These are phyloP conservation scores for Candida vaughaniae DNA, from an alignment of 805 yeast genomes.

Conservation along the genomic window DNA sequence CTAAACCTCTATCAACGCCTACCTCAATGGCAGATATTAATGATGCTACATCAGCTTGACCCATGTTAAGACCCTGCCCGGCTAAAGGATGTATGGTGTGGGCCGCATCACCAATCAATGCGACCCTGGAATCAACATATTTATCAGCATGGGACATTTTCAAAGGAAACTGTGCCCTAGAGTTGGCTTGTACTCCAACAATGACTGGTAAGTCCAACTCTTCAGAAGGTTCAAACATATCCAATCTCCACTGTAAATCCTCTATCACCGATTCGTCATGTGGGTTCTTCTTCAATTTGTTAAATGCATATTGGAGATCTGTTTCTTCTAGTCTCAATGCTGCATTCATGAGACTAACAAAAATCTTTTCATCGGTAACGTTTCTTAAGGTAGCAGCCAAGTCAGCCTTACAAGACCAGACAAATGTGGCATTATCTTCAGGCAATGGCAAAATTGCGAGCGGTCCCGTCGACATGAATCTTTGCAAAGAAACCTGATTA, in stretches of 20 bases:
- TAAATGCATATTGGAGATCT: constrained; percentile 72
- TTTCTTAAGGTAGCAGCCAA: constrained; percentile 61
- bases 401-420: constrained; percentile 87
- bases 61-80: constrained; percentile 98
- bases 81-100: constrained; percentile 97
- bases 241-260: constrained; percentile 70
- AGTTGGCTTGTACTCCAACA: constrained; percentile 52
- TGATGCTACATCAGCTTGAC: constrained; percentile 84
- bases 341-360: constrained; percentile 76
- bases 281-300: constrained; percentile 34
- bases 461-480: constrained; percentile 90
- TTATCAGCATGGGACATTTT: constrained; percentile 87
- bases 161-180: constrained; percentile 88
- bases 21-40: constrained; percentile 66
- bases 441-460: constrained; percentile 89
- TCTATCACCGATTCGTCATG: constrained; percentile 51
- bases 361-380: constrained; percentile 54
- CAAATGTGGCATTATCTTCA: constrained; percentile 81
- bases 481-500: constrained; percentile 83
- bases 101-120: constrained; percentile 97
- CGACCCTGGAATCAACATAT: constrained; percentile 80
- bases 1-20: constrained; percentile 77
- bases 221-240: constrained; percentile 25
- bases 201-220: constrained; percentile 66
- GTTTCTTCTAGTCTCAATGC: constrained; percentile 76